phyloP scores from a whole-genome alignment of 306 rosid species.

The Citrullus colocynthis region DNA sequence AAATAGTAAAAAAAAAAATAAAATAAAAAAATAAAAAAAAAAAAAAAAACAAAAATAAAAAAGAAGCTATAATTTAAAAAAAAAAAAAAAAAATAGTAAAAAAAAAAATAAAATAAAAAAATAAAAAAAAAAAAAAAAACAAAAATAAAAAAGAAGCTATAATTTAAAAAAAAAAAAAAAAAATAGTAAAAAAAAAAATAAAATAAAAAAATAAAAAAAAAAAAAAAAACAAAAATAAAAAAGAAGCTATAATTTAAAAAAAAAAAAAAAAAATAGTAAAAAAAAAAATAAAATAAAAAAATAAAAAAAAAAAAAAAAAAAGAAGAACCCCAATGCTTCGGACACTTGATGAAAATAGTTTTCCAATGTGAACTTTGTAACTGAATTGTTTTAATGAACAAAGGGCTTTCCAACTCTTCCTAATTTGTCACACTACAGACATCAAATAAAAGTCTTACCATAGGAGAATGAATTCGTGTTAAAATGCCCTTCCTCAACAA shows the following conservation, averaged over 20 bases:
- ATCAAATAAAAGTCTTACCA: conserved; percentile 37
- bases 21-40: too few species aligned
- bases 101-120: too few species aligned
- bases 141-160: background rate
- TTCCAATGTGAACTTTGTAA: background rate
- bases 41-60: background rate
- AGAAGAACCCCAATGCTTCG: background rate
- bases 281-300: too few species aligned
- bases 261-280: too few species aligned
- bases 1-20: too few species aligned
- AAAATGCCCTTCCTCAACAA: conserved; percentile 80
- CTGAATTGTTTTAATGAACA: background rate
- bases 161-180: background rate
- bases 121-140: background rate
- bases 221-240: too few species aligned
- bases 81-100: too few species aligned
- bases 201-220: too few species aligned
- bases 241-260: too few species aligned
- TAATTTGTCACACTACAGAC: background rate
- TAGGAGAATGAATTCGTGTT: conserved; percentile 81
- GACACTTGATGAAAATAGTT: background rate
- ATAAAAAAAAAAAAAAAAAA: too few species aligned
- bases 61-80: background rate
- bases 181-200: too few species aligned
- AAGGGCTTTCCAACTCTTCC: background rate